phyloP scores from a whole-genome alignment of 192 early-diverging fungal genomes.

The Entomortierella chlamydospora region DNA sequence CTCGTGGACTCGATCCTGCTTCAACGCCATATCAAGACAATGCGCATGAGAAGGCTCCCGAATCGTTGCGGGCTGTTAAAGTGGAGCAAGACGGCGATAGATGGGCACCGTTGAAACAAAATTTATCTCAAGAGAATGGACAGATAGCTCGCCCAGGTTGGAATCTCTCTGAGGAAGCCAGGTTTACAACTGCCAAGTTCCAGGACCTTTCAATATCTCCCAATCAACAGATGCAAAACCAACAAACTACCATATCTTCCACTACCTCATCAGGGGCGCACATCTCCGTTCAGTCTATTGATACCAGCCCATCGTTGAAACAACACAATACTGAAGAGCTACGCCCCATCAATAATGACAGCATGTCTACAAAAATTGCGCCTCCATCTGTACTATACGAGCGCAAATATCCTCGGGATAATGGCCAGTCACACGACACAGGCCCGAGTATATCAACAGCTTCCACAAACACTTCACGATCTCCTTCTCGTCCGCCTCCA shows the following conservation, averaged over 20 bases:
- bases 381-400: neutral
- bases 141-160: neutral
- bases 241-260: neutral
- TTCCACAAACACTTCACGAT: neutral
- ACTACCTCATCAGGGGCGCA: too few relatives aligned
- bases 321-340: too few relatives aligned
- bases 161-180: conserved; percentile 7
- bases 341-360: too few relatives aligned
- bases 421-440: neutral
- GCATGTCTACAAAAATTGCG: too few relatives aligned
- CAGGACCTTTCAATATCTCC: conserved; percentile 9
- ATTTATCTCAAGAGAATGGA: neutral
- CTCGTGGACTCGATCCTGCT: neutral
- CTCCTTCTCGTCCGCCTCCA: neutral
- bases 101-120: neutral
- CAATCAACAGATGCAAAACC: neutral
- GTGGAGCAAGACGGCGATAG: neutral
- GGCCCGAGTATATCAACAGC: neutral
- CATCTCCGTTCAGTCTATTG: too few relatives aligned
- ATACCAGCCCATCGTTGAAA: too few relatives aligned
- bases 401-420: neutral
- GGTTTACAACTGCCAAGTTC: conserved; percentile 2
- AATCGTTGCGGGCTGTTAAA: neutral
- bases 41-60: neutral
- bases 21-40: neutral